Evolutionary conservation across 495 filamentous ascomycete species (phyloP).

Genomic region (Penicillium fimorum): DNA sequence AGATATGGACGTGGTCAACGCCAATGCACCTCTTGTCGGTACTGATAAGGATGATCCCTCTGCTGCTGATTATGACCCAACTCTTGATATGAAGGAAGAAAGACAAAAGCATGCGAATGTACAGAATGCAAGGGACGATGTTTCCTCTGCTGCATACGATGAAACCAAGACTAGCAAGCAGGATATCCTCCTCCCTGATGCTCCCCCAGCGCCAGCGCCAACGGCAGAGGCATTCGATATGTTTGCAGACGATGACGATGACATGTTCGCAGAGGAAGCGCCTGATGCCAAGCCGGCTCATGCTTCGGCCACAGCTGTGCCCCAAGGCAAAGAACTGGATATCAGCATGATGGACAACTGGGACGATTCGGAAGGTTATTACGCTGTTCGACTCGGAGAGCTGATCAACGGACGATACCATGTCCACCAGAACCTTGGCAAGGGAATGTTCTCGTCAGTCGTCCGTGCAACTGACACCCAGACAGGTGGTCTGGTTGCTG

Average conservation of each 20-base stretch:
- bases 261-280: constrained; percentile 76
- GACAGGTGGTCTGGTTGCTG: constrained; percentile 69
- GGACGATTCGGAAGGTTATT: constrained; percentile 93
- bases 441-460: constrained; percentile 96
- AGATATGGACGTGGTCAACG: constrained; percentile 66
- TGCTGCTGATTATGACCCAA: constrained; percentile 95
- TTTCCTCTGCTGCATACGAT: constrained; percentile 60
- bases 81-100: constrained; percentile 88
- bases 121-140: constrained; percentile 54
- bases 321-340: constrained; percentile 64
- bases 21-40: constrained; percentile 47
- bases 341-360: constrained; percentile 88
- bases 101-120: constrained; percentile 62
- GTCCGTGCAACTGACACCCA: constrained; percentile 81
- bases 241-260: constrained; percentile 90
- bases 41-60: constrained; percentile 76
- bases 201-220: constrained; percentile 32
- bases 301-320: constrained; percentile 47
- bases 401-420: constrained; percentile 85
- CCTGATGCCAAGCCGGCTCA: constrained; percentile 44
- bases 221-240: constrained; percentile 77
- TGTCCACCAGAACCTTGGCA: constrained; percentile 81
- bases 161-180: constrained; percentile 58
- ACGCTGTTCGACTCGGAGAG: constrained; percentile 87
- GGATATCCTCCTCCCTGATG: constrained; percentile 54